Base-by-base conservation (phyloP, 2,329 filamentous ascomycete species). In the Monilinia polystroma region DNA sequence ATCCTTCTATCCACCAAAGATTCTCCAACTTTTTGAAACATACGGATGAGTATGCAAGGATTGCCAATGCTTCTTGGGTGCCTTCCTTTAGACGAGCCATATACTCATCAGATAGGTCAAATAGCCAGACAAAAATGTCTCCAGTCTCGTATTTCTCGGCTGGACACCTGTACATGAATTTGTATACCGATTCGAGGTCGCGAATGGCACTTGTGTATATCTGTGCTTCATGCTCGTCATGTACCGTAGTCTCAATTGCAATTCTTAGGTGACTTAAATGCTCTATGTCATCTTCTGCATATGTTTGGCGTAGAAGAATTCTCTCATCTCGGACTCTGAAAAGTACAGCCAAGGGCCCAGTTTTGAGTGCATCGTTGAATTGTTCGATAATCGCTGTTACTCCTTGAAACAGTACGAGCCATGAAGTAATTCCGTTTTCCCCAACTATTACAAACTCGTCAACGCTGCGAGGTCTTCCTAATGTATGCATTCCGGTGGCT, bases 81-180 rank as follows among this genome's bases (percentile, higher is more conserved):
- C 74, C 74, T 56, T 70, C 68, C 20, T 72, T 71, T 8, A 79
- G 69, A 49, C 79, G 72, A 38, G 74, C 73, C 35, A 79, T 68
- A 18, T 79, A 75, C 8, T 76, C 74, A 63, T 77, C 74, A 12
- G 76, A 73, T 14, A 77, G 71, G 55, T 70, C 66, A 67, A 76
- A 78, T 64, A 78, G 72, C 78, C 78, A 79, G 5, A 79, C 68
- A 62, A 79, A 78, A 12, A 77, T 75, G 55, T 79, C 78, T 4
- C 75, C 72, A 53, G 78, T 71, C 63, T 80, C 78, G 18, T 55
- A 69, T 68, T 16, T 56, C 58, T 54, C 60, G 1, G 18, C 51
- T 11, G 60, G 49, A 32, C 60, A 26, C n/a, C 55, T 56, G 47
- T 72, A 74, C 60, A 72, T 70, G 10, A 71, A 64, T 3, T 71